Evolutionary conservation across 164 flowering plant genomes (phyloP), one percentile per base, ranked within the genome.

Genomic region (Malania oleifera): DNA sequence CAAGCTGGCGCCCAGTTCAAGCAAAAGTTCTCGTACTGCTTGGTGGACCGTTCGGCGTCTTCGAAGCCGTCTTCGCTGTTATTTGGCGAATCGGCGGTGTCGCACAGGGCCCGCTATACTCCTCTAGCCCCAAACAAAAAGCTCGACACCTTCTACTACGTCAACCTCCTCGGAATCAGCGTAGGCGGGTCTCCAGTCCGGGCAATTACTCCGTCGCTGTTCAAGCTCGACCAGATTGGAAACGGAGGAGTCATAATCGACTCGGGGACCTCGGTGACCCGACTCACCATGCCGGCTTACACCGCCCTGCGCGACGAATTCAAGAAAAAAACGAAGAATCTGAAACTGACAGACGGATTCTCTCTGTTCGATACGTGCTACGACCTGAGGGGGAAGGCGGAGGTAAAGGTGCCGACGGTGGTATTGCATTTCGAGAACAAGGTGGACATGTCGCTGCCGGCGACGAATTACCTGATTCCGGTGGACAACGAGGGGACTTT

Each of bases 221-320:
- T 93, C 79, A 73, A 73, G 47, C 72, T 90, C 34, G 91, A 83
- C 70, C 23, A 62, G 15, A 49, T 79, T 5, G 99, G 99, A 0
- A 80, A 82, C 70, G 99, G 99, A 1, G 99, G 99, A 0, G 97
- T 91, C 3, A 93, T 93, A 1, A 66, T 93, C 7, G 97, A 93
- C 62, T 93, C 96, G 39, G 97, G 99, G 2, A 93, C 99, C 12
- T 90, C 97, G 0, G 99, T 93, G 35, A 91, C 99, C 43, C 85
- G 99, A 17, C 60, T 93, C 63, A 82, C 87, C 54, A 80, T 79
- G 22, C 81, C 85, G 41, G 96, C 97, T 29, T 93, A 93, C 67
- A 43, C 59, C 0, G 89, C 91, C 0, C 65, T 93, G 7, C 62
- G 99, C 2, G 80, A 93, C 47, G 96, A 95, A 0, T 93, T 93